Evolutionary conservation across 805 yeast species (phyloP).

Genomic region (Schwanniomyces pseudopolymorphus): DNA sequence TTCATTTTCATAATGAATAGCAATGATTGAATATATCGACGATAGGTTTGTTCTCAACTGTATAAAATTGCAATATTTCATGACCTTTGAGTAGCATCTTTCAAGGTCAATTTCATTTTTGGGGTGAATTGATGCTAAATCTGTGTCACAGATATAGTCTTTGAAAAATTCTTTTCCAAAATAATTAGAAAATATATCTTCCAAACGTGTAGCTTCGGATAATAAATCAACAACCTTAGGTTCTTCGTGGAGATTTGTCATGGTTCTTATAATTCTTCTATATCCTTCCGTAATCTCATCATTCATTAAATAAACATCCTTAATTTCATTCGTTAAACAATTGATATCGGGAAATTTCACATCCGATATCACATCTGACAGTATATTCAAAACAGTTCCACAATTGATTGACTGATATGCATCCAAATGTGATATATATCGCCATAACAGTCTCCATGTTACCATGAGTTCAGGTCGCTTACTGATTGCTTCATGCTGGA

Average conservation of each 20-base stretch:
- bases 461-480: constrained; percentile 23
- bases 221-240: constrained; percentile 38
- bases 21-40: constrained; percentile 39
- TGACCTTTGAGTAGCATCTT: constrained; percentile 30
- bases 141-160: constrained; percentile 36
- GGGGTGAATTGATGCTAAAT: constrained; percentile 11
- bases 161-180: constrained; percentile 45
- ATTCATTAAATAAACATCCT: constrained; percentile 10
- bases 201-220: constrained; percentile 35
- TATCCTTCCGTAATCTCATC: constrained; percentile 23
- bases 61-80: constrained; percentile 34
- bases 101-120: constrained; percentile 24
- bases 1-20: constrained; percentile 39
- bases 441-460: constrained; percentile 41
- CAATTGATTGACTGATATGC: constrained; percentile 32
- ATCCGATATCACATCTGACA: constrained; percentile 29
- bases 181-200: constrained; percentile 30
- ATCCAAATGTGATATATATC: constrained; percentile 26
- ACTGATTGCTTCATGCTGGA: constrained; percentile 27
- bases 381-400: constrained; percentile 30
- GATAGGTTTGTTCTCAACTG: constrained; percentile 39
- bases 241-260: constrained; percentile 24
- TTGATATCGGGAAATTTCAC: constrained; percentile 26
- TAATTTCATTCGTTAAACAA: constrained; percentile 14
- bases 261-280: constrained; percentile 25